phyloP scores from a whole-genome alignment of 257 asterid genomes.

The Solanum tacnaense region DNA sequence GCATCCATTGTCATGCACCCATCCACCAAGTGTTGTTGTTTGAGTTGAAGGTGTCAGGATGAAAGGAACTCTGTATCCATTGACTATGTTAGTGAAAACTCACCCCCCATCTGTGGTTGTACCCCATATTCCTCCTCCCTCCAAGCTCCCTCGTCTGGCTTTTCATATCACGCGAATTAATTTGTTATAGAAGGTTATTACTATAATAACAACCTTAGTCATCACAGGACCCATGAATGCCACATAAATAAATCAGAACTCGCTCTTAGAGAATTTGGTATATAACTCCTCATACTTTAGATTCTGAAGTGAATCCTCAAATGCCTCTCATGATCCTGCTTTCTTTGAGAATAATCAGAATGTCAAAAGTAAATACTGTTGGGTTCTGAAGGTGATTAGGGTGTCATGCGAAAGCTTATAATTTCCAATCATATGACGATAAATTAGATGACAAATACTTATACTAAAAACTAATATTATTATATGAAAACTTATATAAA shows the following conservation, averaged over 20 bases:
- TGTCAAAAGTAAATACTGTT: too few relatives aligned
- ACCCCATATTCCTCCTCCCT: slow-evolving; percentile 79
- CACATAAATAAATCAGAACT: background rate
- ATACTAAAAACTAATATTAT: too few relatives aligned
- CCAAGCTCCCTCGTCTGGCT: slow-evolving; percentile 48
- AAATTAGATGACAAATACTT: too few relatives aligned
- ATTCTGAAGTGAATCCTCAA: background rate
- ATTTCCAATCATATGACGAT: too few relatives aligned
- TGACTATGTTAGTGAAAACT: slow-evolving; percentile 56
- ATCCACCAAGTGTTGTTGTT: slow-evolving; percentile 52
- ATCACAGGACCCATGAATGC: background rate
- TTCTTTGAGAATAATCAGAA: background rate
- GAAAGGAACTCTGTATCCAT: slow-evolving; percentile 9
- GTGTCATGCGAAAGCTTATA: too few relatives aligned
- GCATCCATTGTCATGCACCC: slow-evolving; percentile 85
- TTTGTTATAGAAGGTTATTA: background rate
- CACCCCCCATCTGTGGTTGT: slow-evolving; percentile 49
- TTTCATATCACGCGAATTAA: slow-evolving; percentile 1
- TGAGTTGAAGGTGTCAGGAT: slow-evolving; percentile 33
- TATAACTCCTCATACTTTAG: too few relatives aligned
- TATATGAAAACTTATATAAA: too few relatives aligned
- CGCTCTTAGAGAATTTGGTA: background rate
- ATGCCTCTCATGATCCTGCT: background rate
- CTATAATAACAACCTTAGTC: background rate
- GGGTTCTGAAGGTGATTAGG: too few relatives aligned